Evolutionary conservation across 2,329 filamentous ascomycete species (phyloP), one percentile per base, ranked within the genome.

Genomic region (Ophiostoma himal-ulmi): DNA sequence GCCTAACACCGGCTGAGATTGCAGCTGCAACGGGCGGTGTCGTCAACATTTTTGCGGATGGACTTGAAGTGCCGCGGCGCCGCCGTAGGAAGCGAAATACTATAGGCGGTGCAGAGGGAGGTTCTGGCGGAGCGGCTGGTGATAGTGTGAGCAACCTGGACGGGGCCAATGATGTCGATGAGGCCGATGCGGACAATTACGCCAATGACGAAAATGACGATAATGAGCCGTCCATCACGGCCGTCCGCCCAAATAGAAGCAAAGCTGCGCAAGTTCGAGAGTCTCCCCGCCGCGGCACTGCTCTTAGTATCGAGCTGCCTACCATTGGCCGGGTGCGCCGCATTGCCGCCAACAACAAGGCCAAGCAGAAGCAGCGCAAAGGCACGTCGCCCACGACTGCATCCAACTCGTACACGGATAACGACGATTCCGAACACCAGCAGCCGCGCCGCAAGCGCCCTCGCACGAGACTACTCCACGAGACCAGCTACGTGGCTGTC

Each of bases 381-480:
- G 26, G 22, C n/a, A 57, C 48, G 14, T 48, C 60, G 20, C 14
- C 52, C 48, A 52, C 30, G 30, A 30, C 69, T 17, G 67, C 44
- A 20, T 17, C 44, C 4, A 20, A 48, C 44, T 48, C 44, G 14
- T 48, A 48, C 8, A 54, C 48, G 48, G 48, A 69, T n/a, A 68
- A 41, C 3, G 71, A 69, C 34, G 44, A 57, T 17, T 68, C 54
- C 36, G 68, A 41, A 11, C 67, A 68, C 48, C 48, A 44, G 17
- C 67, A 52, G 52, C 67, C 67, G 20, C 68, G 67, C 14, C 68
- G 64, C 7, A 72, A 72, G 41, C 71, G 71, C 4, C 62, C 68
- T 5, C 71, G 71, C 39, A 65, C 34, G 4, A 14, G 34, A 3
- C 60, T 64, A 1, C 34, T 14, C 17, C 11, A 34, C 26, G 22